Evolutionary conservation across 1,139 yeast genomes (phyloP).

Genomic region (Sugiyamaella castrensis): DNA sequence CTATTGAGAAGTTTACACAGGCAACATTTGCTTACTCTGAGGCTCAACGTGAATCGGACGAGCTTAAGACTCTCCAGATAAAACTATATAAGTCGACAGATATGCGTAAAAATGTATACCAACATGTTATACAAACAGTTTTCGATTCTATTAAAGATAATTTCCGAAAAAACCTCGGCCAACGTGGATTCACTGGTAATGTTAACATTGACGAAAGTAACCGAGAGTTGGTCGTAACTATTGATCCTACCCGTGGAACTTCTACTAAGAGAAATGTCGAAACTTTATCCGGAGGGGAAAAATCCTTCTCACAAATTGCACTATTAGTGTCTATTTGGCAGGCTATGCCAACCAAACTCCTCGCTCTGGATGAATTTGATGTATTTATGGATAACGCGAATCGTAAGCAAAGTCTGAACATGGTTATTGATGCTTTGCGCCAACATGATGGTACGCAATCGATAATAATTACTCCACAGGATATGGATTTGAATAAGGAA

Average conservation of each 20-base stretch:
- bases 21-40: constrained; percentile 43
- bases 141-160: constrained; percentile 15
- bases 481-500: constrained; percentile 62
- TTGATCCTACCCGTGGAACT: constrained; percentile 49
- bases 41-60: constrained; percentile 37
- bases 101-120: constrained; percentile 28
- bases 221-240: constrained; percentile 35
- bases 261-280: constrained; percentile 64
- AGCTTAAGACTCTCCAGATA: constrained; percentile 18
- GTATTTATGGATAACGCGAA: constrained; percentile 97
- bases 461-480: constrained; percentile 92
- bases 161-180: constrained; percentile 31
- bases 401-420: constrained; percentile 71
- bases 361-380: constrained; percentile 96
- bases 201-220: constrained; percentile 58
- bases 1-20: constrained; percentile 31
- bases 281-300: constrained; percentile 94
- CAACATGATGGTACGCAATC: constrained; percentile 70
- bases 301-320: constrained; percentile 89
- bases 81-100: constrained; percentile 33
- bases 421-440: constrained; percentile 67
- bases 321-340: constrained; percentile 88
- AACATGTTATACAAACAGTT: constrained; percentile 19
- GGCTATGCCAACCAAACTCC: constrained; percentile 78
- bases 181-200: constrained; percentile 73